Base-by-base conservation (phyloP, 768 basidiomycete genomes). In the Grammothele lineata region DNA sequence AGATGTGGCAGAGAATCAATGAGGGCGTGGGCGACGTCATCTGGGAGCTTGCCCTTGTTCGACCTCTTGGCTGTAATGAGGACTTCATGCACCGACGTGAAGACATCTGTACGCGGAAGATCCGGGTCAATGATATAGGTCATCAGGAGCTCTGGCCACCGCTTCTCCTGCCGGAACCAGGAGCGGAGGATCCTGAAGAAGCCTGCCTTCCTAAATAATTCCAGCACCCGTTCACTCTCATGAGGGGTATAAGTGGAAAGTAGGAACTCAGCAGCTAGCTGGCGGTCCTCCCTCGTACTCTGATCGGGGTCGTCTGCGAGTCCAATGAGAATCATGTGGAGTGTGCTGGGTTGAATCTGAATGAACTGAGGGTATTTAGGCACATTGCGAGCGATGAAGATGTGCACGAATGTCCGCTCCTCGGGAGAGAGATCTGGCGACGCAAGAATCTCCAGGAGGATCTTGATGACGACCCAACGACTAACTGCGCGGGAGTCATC, bases 341-440 rank as follows among this genome's bases (percentile, higher is more conserved):
- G 72, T 3, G 77, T 70, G 50, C 77, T 83, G 1, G 85, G 78
- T 0, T 84, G 67, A 34, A 92, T 71, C 45, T 77, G 66, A 39
- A 92, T 74, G 64, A 84, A 91, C 66, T 96, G 93, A 1, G 87
- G 83, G 67, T 98, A 99, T 68, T 97, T 98, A 0, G 96, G 92
- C 10, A 96, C 81, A 64, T 98, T 99, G 48, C 94, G 85, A 3
- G 96, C 91, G 47, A 98, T 77, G 66, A 99, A 99, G 51, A 99
- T 98, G 60, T 94, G 83, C 40, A 95, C 75, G 64, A 99, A 89
- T 3, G 89, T 92, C 48, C 71, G 68, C 61, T 90, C 92, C 33
- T 74, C 65, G 23, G 77, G 65, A 0, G 79, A 67, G 22, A 92
- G 66, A 40, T 73, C 71, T 19, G 77, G 72, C 42, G 69, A 62